Percentiles rank a stretch among this genome's conserved stretches.
Evolutionary conservation across 495 filamentous ascomycete species (phyloP).

Genomic region (Patellaria atrata): DNA sequence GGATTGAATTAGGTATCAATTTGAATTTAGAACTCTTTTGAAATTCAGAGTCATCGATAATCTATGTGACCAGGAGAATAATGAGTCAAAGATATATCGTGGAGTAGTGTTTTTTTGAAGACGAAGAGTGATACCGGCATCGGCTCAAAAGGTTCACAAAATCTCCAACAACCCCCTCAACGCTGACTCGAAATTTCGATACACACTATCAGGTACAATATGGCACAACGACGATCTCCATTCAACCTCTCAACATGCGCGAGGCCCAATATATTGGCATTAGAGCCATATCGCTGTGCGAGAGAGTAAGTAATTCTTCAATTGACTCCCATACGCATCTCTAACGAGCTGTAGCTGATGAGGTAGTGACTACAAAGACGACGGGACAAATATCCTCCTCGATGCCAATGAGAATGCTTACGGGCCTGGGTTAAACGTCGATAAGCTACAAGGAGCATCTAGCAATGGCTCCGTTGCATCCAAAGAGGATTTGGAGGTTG

Average conservation of each 20-base stretch:
- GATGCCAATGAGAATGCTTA: conserved; percentile 98
- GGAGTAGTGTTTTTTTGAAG: no score
- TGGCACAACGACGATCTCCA: conserved; percentile 6
- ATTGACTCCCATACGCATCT: conserved; percentile 1
- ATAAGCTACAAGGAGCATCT: conserved; percentile 24
- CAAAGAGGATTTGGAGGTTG: conserved; percentile 35
- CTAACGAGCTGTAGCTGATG: conserved; percentile 21
- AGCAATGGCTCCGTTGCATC: conserved; percentile 21
- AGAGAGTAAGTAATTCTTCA: conserved; percentile 23
- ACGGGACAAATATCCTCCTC: conserved; percentile 89
- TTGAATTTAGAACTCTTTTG: no score
- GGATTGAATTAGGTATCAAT: no score
- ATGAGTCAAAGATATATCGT: no score
- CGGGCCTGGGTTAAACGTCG: conserved; percentile 54
- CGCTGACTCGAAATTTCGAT: no score
- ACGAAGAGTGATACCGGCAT: no score
- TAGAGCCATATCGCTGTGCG: conserved; percentile 31
- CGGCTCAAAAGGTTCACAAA: no score
- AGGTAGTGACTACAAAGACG: conserved; percentile 91
- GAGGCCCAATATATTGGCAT: conserved; percentile 27
- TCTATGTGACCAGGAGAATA: no score
- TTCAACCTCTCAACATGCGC: conserved; percentile 24
- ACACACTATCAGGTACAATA: no score
- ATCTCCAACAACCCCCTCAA: no score
- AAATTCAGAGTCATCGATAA: no score